A percentile compares a stretch with the other conserved stretches of the same genome.
Evolutionary conservation across 2,329 filamentous ascomycete genomes (phyloP).

Genomic region (Beauveria caledonica): DNA sequence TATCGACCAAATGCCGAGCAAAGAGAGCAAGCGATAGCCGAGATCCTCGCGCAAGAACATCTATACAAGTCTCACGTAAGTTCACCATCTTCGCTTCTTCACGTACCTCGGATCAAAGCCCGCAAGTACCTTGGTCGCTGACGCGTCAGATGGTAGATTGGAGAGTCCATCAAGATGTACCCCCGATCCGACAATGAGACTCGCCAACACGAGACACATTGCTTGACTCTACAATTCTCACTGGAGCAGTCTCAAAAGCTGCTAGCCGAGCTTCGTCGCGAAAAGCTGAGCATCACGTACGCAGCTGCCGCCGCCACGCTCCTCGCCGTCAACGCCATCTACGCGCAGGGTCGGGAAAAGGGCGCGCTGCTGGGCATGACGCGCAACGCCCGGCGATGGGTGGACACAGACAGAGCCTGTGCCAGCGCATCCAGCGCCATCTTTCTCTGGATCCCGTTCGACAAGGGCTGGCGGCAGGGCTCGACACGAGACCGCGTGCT

Average conservation of each 20-base stretch:
- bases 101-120: background rate
- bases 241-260: background rate
- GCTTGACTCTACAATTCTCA: background rate
- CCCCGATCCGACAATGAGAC: background rate
- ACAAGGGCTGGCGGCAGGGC: background rate
- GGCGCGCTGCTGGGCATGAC: conserved; percentile 2
- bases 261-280: background rate
- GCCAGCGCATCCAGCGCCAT: background rate
- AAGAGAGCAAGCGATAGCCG: background rate
- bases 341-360: background rate
- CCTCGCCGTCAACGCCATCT: background rate
- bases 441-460: background rate
- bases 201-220: background rate
- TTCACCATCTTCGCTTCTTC: too few relatives aligned
- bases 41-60: background rate
- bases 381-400: conserved; percentile 1
- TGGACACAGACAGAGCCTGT: background rate
- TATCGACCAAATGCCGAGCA: background rate
- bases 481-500: background rate
- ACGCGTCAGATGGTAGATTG: background rate
- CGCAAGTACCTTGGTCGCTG: background rate
- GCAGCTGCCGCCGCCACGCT: conserved; percentile 1
- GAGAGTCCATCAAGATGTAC: background rate
- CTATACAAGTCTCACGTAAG: background rate
- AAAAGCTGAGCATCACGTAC: background rate